Evolutionary conservation across 345 rosid species (phyloP).

Genomic region (Hibiscus trionum): DNA sequence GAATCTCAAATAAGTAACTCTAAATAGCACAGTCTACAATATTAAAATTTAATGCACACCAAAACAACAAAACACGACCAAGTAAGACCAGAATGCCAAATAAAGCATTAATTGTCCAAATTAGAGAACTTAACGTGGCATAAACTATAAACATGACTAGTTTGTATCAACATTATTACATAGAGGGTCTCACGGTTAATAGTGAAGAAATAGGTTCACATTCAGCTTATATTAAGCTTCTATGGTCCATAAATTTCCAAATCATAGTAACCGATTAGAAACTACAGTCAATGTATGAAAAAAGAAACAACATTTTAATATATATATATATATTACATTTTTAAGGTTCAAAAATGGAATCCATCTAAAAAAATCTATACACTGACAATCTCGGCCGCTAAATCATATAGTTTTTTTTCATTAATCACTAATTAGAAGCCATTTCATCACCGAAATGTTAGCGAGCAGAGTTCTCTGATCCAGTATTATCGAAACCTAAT

Average conservation of each 20-base stretch:
- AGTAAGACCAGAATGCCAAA: neutral
- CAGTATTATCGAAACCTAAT: neutral
- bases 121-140: neutral
- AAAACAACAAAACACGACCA: neutral
- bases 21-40: neutral
- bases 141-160: constrained; percentile 3
- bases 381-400: neutral
- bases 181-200: neutral
- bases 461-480: constrained; percentile 2
- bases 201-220: neutral
- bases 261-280: neutral
- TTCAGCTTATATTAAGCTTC: neutral
- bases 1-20: neutral
- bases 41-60: neutral
- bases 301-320: neutral
- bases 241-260: constrained; percentile 1
- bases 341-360: neutral
- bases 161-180: neutral
- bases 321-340: neutral
- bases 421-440: neutral
- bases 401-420: neutral
- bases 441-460: neutral
- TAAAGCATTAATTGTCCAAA: neutral
- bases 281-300: neutral
- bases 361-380: neutral